These are phyloP conservation scores for Chaetoscypha palmicola DNA, from an alignment of 2,329 filamentous ascomycete species.

Conservation along the genomic window DNA sequence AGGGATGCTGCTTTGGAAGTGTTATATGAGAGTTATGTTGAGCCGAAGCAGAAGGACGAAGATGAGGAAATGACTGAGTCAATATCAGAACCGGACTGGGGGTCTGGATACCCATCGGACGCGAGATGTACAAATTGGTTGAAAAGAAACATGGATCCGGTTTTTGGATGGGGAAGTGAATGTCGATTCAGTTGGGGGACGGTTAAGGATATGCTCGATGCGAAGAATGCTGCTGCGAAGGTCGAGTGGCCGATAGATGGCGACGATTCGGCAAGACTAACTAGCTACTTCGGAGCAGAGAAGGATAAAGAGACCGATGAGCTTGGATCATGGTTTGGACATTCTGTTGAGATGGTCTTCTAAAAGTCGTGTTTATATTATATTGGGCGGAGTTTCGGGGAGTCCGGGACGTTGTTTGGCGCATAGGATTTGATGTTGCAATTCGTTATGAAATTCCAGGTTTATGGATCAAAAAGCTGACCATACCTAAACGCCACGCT, in stretches of 20 bases:
- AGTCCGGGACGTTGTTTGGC: no score
- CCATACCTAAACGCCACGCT: no score
- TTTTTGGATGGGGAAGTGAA: slow-evolving; percentile 93
- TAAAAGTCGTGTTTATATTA: no score
- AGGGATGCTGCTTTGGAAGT: slow-evolving; percentile 82
- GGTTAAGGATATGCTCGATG: slow-evolving; percentile 75
- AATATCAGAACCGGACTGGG: slow-evolving; percentile 55
- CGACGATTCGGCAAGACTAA: slow-evolving; percentile 60
- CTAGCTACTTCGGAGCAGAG: slow-evolving; percentile 59
- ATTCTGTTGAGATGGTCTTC: slow-evolving; percentile 27
- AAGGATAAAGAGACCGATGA: slow-evolving; percentile 42
- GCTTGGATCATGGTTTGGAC: slow-evolving; percentile 74
- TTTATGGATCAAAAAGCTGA: no score
- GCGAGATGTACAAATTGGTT: slow-evolving; percentile 74
- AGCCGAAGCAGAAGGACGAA: slow-evolving; percentile 27
- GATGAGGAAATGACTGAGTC: slow-evolving; percentile 19
- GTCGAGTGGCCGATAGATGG: slow-evolving; percentile 81
- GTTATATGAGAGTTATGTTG: slow-evolving; percentile 45
- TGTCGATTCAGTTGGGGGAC: slow-evolving; percentile 96
- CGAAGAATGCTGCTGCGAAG: slow-evolving; percentile 56
- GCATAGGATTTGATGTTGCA: no score
- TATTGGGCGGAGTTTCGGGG: no score
- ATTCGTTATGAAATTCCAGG: no score
- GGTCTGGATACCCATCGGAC: slow-evolving; percentile 90
- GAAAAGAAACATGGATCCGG: slow-evolving; percentile 76